Conservation (phyloP, 2,329 filamentous ascomycete genomes). For the Clonostachys rosea region DNA sequence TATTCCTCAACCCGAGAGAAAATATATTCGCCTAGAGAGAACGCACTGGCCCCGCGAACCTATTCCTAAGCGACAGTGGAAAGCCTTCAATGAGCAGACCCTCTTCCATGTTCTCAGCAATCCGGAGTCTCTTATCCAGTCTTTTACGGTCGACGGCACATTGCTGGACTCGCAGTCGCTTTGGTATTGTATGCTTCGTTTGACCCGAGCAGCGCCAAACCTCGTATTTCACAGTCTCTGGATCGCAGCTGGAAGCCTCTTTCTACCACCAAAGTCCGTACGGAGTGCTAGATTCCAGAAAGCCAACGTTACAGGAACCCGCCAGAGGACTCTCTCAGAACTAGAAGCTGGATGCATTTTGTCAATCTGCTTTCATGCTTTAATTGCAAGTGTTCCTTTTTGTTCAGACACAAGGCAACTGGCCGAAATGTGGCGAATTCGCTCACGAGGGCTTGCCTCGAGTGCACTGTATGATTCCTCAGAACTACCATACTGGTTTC, state of each 20-base stretch:
- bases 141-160: conserved; percentile 49
- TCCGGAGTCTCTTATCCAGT: conserved; percentile 46
- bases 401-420: conserved; percentile 41
- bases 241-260: conserved; percentile 54
- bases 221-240: conserved; percentile 62
- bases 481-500: conserved; percentile 28
- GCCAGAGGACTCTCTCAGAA: conserved; percentile 30
- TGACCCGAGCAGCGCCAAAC: conserved; percentile 51
- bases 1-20: background rate
- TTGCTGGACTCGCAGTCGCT: conserved; percentile 56
- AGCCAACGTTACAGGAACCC: background rate
- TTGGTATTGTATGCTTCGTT: conserved; percentile 58
- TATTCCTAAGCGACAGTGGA: conserved; percentile 32
- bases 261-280: conserved; percentile 44
- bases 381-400: conserved; percentile 53
- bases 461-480: background rate
- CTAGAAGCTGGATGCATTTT: conserved; percentile 47
- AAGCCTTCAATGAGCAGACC: conserved; percentile 57
- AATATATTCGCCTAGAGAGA: conserved; percentile 1
- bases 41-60: background rate
- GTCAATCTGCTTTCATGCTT: conserved; percentile 58
- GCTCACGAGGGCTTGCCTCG: conserved; percentile 41
- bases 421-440: conserved; percentile 55
- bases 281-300: conserved; percentile 14
- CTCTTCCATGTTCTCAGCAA: conserved; percentile 60